These are phyloP conservation scores for Beauveria bassiana DNA, from an alignment of 2,329 filamentous ascomycete genomes.

Conservation along the genomic window DNA sequence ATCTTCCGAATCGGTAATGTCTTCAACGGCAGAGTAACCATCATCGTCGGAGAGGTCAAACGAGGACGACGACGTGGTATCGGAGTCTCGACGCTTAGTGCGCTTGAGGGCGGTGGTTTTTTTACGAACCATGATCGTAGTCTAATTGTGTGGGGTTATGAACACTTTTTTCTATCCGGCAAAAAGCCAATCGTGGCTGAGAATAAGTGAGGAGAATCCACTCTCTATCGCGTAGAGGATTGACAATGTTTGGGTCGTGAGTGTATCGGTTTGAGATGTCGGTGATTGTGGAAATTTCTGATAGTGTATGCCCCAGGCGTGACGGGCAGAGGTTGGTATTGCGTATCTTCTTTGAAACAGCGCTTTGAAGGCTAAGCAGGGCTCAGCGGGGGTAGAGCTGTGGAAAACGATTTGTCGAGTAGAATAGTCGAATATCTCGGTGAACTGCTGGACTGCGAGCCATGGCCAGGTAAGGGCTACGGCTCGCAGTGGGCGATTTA, in stretches of 20 bases:
- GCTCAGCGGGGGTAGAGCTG: slow-evolving; percentile 36
- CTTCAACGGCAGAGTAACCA: slow-evolving; percentile 68
- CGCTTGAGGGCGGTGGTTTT: slow-evolving; percentile 39
- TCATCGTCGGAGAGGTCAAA: slow-evolving; percentile 57
- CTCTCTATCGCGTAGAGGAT: neutral
- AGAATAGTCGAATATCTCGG: slow-evolving; percentile 56
- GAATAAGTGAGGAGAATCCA: neutral
- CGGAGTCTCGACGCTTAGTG: slow-evolving; percentile 41
- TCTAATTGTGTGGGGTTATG: slow-evolving; percentile 12
- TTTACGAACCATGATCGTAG: slow-evolving; percentile 39
- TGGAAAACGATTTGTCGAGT: slow-evolving; percentile 51
- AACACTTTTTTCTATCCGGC: neutral
- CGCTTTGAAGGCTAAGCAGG: neutral
- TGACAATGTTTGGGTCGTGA: neutral
- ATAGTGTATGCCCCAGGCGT: slow-evolving; percentile 3
- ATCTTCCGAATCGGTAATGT: slow-evolving; percentile 69
- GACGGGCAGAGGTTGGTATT: slow-evolving; percentile 1
- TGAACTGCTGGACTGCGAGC: slow-evolving; percentile 83
- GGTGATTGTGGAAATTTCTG: neutral
- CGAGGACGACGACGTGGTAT: slow-evolving; percentile 45
- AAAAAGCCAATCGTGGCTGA: neutral
- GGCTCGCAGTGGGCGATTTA: slow-evolving; percentile 78
- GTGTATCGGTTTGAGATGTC: neutral
- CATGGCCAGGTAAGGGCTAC: slow-evolving; percentile 36
- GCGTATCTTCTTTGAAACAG: neutral